A percentile compares a stretch with the other conserved stretches of the same genome.
Conservation (phyloP, 495 filamentous ascomycete genomes). For the Xylaria grammica region DNA sequence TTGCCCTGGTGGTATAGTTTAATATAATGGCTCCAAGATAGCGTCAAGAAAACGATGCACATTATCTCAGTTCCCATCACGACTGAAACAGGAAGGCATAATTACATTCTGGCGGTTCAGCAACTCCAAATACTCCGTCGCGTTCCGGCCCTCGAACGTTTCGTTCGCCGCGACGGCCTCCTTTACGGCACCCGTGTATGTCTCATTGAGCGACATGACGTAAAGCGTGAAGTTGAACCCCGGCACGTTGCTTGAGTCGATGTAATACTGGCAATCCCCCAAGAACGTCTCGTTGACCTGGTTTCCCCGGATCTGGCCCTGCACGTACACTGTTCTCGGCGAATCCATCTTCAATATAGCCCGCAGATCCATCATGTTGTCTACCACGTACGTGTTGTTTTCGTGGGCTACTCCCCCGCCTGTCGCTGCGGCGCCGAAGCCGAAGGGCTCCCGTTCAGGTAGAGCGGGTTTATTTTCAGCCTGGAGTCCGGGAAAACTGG, state of each 20-base stretch:
- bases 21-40: neutral
- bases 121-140: slow-evolving; percentile 22
- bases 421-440: slow-evolving; percentile 19
- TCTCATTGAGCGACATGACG: slow-evolving; percentile 25
- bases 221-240: slow-evolving; percentile 29
- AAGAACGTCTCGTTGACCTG: slow-evolving; percentile 17
- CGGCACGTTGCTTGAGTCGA: slow-evolving; percentile 23
- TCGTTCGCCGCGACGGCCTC: slow-evolving; percentile 9
- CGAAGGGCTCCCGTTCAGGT: slow-evolving; percentile 25
- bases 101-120: slow-evolving; percentile 29
- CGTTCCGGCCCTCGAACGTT: slow-evolving; percentile 25
- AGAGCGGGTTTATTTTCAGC: neutral
- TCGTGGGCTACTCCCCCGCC: slow-evolving; percentile 17
- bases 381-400: slow-evolving; percentile 23
- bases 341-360: slow-evolving; percentile 20
- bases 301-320: slow-evolving; percentile 24
- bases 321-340: slow-evolving; percentile 26
- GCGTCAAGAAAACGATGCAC: neutral
- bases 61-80: neutral
- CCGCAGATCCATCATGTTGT: slow-evolving; percentile 28
- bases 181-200: slow-evolving; percentile 25
- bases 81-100: neutral
- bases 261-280: slow-evolving; percentile 26
- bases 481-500: neutral
- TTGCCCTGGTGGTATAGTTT: too few relatives aligned